Percentiles rank a stretch among this genome's conserved stretches.
phyloP scores from a whole-genome alignment of 2,329 filamentous ascomycete genomes.

The Colletotrichum higginsianum region DNA sequence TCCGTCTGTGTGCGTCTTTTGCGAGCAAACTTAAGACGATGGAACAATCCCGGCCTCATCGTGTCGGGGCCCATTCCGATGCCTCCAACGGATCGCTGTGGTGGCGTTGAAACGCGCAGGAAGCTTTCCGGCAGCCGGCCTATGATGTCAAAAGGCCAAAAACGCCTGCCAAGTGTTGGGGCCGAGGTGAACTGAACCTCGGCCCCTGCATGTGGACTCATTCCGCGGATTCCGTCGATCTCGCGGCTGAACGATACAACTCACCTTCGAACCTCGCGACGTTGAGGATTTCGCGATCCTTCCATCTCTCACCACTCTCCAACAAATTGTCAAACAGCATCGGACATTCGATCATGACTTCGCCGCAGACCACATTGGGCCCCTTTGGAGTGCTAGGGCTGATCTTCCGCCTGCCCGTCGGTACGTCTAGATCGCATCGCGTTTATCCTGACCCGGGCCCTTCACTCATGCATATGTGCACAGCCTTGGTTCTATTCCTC shows the following conservation, averaged over 20 bases:
- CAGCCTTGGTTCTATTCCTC: neutral
- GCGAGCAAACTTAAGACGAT: neutral
- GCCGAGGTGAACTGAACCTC: neutral
- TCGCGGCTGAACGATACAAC: neutral
- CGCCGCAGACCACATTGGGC: neutral
- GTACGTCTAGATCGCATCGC: neutral
- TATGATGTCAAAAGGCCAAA: neutral
- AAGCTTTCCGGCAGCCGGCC: neutral
- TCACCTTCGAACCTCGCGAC: neutral
- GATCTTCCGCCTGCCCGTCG: neutral
- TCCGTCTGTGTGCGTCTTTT: neutral
- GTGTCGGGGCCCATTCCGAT: neutral
- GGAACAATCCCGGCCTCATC: neutral
- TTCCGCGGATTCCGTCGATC: neutral
- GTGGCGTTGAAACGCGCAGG: neutral
- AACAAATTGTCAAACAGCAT: neutral
- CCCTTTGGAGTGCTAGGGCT: neutral
- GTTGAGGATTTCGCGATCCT: neutral
- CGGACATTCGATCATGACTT: neutral
- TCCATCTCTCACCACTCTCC: too few relatives aligned
- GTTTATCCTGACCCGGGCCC: neutral
- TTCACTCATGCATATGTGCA: neutral
- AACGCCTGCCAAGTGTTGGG: neutral
- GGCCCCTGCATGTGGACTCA: neutral
- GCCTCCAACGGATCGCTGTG: neutral